Evolutionary conservation across 1,284 basidiomycete genomes (phyloP).

Genomic region (Pisolithus thermaeus): DNA sequence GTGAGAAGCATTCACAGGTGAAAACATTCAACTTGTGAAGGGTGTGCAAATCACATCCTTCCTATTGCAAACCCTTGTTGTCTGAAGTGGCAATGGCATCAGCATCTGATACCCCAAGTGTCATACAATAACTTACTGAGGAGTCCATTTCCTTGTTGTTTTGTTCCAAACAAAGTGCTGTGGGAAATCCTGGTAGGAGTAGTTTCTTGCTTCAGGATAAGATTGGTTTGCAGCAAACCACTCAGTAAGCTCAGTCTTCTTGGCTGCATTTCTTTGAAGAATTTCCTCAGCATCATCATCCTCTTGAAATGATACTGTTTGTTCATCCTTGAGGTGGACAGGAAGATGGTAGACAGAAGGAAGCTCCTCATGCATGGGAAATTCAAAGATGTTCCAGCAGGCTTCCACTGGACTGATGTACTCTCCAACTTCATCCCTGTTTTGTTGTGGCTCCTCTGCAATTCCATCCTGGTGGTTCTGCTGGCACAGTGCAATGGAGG

Average conservation of each 20-base stretch:
- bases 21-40: no score
- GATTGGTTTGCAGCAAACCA: neutral
- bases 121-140: no score
- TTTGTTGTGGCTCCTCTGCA: neutral
- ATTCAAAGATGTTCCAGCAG: neutral
- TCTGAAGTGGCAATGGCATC: no score
- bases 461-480: neutral
- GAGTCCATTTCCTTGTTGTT: neutral
- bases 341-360: slow-evolving; percentile 23
- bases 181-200: neutral
- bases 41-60: no score
- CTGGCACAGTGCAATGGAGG: slow-evolving; percentile 10
- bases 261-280: no score
- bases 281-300: no score
- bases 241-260: no score
- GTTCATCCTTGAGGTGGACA: slow-evolving; percentile 6
- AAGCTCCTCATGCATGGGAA: neutral
- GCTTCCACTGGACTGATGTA: neutral
- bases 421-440: neutral
- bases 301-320: no score
- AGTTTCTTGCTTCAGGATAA: neutral
- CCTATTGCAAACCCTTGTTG: no score
- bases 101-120: no score
- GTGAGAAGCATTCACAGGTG: no score
- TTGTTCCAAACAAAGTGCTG: neutral